phyloP scores from a whole-genome alignment of 108 stramenopile species.

The Pseudonitzschia delicatissima region DNA sequence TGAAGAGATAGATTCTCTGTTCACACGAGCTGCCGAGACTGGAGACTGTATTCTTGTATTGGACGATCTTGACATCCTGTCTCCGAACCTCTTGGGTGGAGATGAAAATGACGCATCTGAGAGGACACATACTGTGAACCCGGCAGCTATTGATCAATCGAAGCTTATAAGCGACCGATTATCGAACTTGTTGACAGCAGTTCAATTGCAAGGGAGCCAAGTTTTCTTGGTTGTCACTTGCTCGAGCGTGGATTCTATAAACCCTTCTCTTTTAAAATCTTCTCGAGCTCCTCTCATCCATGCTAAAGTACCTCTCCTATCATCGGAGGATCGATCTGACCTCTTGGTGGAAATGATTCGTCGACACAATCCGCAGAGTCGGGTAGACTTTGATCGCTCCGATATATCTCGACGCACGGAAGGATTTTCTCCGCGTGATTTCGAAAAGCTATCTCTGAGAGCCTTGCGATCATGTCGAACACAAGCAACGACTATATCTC shows the following conservation, averaged over 20 bases:
- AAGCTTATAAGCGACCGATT: constrained; percentile 70
- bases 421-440: constrained; percentile 61
- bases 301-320: constrained; percentile 15
- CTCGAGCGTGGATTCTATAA: constrained; percentile 16
- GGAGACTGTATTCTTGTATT: constrained; percentile 53
- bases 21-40: constrained; percentile 28
- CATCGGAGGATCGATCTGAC: constrained; percentile 1
- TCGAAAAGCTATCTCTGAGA: constrained; percentile 46
- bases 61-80: constrained; percentile 74
- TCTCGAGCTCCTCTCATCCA: not conserved
- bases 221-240: constrained; percentile 32
- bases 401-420: constrained; percentile 23
- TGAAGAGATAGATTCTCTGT: constrained; percentile 34
- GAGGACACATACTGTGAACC: constrained; percentile 55
- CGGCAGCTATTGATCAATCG: constrained; percentile 58
- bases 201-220: not conserved
- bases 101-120: constrained; percentile 37
- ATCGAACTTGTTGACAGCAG: constrained; percentile 21
- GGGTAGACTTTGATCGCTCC: not conserved
- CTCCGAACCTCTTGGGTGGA: constrained; percentile 53
- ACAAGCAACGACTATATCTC: not conserved
- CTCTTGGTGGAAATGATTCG: constrained; percentile 7
- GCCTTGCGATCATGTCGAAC: constrained; percentile 15
- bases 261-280: constrained; percentile 13
- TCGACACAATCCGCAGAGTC: not conserved